A percentile compares a stretch with the other conserved stretches of the same genome.
Evolutionary conservation across 371 early-diverging fungal species (phyloP).

Genomic region (Cokeromyces recurvatus): DNA sequence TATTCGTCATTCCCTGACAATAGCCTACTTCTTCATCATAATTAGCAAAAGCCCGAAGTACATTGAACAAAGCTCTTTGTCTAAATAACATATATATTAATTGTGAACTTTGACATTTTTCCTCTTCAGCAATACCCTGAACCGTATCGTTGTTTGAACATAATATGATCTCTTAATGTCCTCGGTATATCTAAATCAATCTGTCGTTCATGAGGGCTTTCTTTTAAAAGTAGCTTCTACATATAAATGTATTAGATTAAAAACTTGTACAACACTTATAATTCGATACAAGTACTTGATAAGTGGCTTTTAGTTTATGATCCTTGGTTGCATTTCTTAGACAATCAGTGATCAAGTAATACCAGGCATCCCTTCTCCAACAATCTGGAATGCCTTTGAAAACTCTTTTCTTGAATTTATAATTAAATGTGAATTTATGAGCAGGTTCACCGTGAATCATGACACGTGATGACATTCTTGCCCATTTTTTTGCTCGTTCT

Average conservation of each 20-base stretch:
- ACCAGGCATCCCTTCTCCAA: conserved; percentile 62
- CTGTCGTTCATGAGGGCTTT: conserved; percentile 48
- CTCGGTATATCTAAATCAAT: conserved; percentile 67
- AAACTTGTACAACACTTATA: too few species aligned
- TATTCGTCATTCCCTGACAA: conserved; percentile 92
- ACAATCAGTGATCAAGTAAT: conserved; percentile 19
- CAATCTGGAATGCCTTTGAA: conserved; percentile 66
- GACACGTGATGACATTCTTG: conserved; percentile 43
- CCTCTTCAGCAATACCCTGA: too few species aligned
- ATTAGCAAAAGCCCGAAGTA: conserved; percentile 83
- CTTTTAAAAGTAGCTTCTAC: conserved; percentile 13
- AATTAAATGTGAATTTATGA: conserved; percentile 30
- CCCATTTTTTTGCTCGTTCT: conserved; percentile 50
- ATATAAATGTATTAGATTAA: too few species aligned
- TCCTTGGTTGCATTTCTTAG: conserved; percentile 14
- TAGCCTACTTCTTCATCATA: conserved; percentile 89
- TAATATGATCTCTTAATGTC: conserved; percentile 58
- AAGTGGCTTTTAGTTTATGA: conserved; percentile 10
- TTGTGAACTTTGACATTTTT: neutral
- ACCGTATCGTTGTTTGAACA: conserved; percentile 64
- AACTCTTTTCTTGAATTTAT: conserved; percentile 50
- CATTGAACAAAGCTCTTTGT: conserved; percentile 70
- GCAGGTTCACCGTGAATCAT: conserved; percentile 31
- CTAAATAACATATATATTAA: conserved; percentile 16
- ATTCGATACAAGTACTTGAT: conserved; percentile 13